Percentiles rank a stretch among this genome's conserved stretches.
Conservation (phyloP, 257 asterid species). For the Lantana camara region DNA sequence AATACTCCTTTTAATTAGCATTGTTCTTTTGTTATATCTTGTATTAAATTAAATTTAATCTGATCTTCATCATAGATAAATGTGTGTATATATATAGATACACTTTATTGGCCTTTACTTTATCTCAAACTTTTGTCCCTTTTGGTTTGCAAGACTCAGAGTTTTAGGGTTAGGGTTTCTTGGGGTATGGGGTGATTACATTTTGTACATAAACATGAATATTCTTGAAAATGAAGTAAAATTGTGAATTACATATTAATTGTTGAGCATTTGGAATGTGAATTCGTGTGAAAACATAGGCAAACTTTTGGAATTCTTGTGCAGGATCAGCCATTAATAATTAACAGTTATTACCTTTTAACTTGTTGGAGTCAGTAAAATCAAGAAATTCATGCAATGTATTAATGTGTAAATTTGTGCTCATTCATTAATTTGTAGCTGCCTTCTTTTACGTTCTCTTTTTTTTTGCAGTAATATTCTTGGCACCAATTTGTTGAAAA, state of each 20-base stretch:
- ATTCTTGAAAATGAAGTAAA: slow-evolving; percentile 22
- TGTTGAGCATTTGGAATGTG: slow-evolving; percentile 27
- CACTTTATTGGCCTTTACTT: background rate
- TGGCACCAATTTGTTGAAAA: background rate
- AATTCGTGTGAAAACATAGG: slow-evolving; percentile 27
- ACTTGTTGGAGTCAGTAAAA: background rate
- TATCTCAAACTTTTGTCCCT: background rate
- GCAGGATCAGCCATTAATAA: slow-evolving; percentile 27
- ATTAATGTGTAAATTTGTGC: slow-evolving; percentile 3
- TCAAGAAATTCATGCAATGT: slow-evolving; percentile 1
- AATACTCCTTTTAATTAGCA: background rate
- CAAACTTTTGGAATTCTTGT: slow-evolving; percentile 32
- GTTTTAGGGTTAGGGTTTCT: slow-evolving; percentile 59
- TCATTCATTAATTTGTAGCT: background rate
- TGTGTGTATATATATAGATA: slow-evolving; percentile 2
- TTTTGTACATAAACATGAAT: background rate
- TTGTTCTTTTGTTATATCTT: slow-evolving; percentile 7
- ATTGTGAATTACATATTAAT: slow-evolving; percentile 24
- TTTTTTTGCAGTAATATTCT: background rate
- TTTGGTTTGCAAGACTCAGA: background rate
- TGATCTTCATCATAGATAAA: background rate
- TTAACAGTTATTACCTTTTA: slow-evolving; percentile 13
- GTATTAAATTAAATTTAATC: background rate
- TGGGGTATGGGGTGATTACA: background rate
- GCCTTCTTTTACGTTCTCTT: slow-evolving; percentile 16